These are phyloP conservation scores for Epichloe baconii DNA, from an alignment of 2,329 filamentous ascomycete genomes.

Conservation along the genomic window DNA sequence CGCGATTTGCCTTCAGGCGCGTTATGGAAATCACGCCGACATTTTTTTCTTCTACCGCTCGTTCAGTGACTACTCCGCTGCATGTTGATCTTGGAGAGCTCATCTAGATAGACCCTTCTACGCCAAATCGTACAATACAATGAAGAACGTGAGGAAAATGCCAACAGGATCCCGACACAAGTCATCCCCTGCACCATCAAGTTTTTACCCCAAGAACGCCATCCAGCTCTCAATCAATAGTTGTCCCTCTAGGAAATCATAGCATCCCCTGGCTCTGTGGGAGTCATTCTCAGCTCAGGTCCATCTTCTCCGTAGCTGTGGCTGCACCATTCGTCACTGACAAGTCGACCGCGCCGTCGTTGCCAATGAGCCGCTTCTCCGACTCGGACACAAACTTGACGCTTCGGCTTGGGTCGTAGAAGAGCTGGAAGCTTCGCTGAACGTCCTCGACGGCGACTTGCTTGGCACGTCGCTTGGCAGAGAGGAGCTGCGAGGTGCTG, in stretches of 20 bases:
- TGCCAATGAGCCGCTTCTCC: conserved; percentile 85
- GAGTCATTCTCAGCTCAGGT: conserved; percentile 24
- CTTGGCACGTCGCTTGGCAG: conserved; percentile 72
- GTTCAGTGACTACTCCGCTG: too few relatives aligned
- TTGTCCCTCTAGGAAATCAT: neutral
- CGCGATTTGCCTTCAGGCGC: too few relatives aligned
- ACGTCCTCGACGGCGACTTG: conserved; percentile 81
- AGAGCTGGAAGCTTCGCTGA: conserved; percentile 83
- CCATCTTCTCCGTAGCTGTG: conserved; percentile 25
- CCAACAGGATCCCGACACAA: neutral
- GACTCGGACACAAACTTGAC: conserved; percentile 83
- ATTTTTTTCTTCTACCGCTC: too few relatives aligned
- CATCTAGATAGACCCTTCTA: conserved; percentile 11
- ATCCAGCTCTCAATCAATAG: conserved; percentile 13
- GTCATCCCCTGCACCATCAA: neutral
- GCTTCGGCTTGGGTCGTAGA: conserved; percentile 80
- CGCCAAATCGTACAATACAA: conserved; percentile 12
- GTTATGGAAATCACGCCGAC: too few relatives aligned
- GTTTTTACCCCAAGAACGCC: conserved; percentile 16
- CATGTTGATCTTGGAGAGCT: neutral
- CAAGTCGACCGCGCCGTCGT: conserved; percentile 70
- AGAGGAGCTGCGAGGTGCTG: conserved; percentile 79
- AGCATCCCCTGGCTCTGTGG: neutral
- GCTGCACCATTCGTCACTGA: conserved; percentile 30
- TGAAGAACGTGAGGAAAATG: neutral